These are phyloP conservation scores for Casuarina cunninghamiana DNA, from an alignment of 306 rosid species.

Conservation along the genomic window DNA sequence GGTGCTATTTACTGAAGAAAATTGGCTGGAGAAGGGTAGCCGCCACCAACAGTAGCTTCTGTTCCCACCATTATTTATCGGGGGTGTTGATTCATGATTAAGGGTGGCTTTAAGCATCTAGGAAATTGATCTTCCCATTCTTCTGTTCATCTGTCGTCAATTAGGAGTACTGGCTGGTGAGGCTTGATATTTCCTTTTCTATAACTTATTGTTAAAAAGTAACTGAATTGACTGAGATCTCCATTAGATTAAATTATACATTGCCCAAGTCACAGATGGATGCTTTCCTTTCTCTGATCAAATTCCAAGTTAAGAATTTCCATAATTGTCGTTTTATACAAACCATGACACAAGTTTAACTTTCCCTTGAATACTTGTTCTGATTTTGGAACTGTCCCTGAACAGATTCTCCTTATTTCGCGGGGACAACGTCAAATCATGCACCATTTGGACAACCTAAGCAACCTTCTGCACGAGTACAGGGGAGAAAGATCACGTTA, in stretches of 20 bases:
- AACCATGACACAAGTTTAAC: neutral
- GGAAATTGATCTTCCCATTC: neutral
- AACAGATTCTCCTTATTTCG: conserved; percentile 60
- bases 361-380: neutral
- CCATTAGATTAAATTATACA: neutral
- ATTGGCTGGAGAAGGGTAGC: neutral
- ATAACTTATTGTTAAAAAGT: neutral
- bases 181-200: neutral
- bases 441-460: conserved; percentile 78
- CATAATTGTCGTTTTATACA: neutral
- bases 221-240: neutral
- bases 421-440: conserved; percentile 82
- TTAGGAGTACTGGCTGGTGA: neutral
- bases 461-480: conserved; percentile 73
- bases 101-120: neutral
- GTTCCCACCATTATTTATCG: neutral
- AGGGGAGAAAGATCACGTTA: conserved; percentile 54
- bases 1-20: neutral
- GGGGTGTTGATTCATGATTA: neutral
- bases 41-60: neutral
- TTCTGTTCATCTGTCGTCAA: neutral
- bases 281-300: neutral
- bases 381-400: conserved; percentile 2
- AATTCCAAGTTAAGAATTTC: neutral
- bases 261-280: neutral